Base-by-base conservation (phyloP, 371 early-diverging fungal species). In the Nematocida ironsii region DNA sequence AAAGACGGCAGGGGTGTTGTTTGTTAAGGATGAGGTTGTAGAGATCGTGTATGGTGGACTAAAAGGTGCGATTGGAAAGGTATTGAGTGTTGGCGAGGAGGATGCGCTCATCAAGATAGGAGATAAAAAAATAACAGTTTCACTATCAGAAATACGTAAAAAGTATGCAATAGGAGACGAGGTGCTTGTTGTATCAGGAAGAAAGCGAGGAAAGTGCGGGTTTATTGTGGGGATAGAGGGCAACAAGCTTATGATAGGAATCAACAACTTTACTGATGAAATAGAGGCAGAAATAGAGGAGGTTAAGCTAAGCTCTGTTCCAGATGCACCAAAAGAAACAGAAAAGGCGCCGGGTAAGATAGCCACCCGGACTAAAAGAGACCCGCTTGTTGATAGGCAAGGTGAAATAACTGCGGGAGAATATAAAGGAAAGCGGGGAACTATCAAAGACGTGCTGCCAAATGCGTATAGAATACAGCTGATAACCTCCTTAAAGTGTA, bases 401-500 rank as follows among this genome's bases (percentile, higher is more conserved):
- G 96, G 96, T 0, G 90, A 90, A 48, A 92, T 95, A 62, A 90
- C 89, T 3, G 89, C 91, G 56, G 99, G 97, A 5, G 92, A 93
- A 16, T 94, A 92, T 89, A 98, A 98, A 86, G 97, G 98, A 11
- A 95, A 94, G 85, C 86, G 92, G 40, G 99, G 97, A 62, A 92
- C 94, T 66, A 94, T 96, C 45, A 95, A 95, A 84, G 95, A 95
- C 66, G 89, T 91, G 0, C 90, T 90, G 0, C 91, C 89, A 73
- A 87, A 86, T 6, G 89, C 89, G 73, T 94, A 91, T 0, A 90
- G 95, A 52, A 92, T 98, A 3, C 95, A 96, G 86, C 89, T 98
- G 39, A 94, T 94, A 85, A 93, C 95, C 20, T 94, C 92, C 83
- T 90, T 90, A 45, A 90, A 90, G 50, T 89, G 91, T 44, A 89